phyloP scores from a whole-genome alignment of 2,329 filamentous ascomycete species.

The Leptographium radiaticola region DNA sequence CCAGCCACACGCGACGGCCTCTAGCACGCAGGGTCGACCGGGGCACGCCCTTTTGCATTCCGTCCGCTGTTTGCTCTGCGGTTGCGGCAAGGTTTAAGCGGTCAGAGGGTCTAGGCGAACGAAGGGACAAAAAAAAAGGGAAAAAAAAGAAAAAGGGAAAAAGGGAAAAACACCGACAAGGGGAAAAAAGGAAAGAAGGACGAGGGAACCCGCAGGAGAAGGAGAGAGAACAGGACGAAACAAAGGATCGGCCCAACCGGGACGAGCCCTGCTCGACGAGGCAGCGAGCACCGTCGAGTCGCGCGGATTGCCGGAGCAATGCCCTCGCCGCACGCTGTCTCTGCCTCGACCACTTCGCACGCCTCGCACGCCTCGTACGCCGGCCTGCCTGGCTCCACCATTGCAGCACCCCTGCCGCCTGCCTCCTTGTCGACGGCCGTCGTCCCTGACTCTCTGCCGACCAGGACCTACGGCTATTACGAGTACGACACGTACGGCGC shows the following conservation, averaged over 20 bases:
- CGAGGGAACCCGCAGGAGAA: background rate
- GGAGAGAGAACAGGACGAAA: background rate
- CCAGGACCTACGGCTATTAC: background rate
- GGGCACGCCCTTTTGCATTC: too few relatives aligned
- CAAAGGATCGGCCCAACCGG: background rate
- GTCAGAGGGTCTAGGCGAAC: background rate
- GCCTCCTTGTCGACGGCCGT: conserved; percentile 10
- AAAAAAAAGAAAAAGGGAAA: background rate
- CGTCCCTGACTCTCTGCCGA: conserved; percentile 2
- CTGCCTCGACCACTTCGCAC: conserved; percentile 6
- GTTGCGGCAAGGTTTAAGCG: too few relatives aligned
- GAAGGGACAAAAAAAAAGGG: background rate
- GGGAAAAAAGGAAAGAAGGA: background rate
- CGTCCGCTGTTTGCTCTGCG: too few relatives aligned
- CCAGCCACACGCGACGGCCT: background rate
- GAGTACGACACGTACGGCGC: background rate
- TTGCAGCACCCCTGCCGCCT: conserved; percentile 7
- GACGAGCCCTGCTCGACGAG: background rate
- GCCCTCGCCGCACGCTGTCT: conserved; percentile 8
- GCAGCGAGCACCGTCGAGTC: background rate
- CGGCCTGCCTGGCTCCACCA: conserved; percentile 3
- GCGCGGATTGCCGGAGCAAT: conserved; percentile 1
- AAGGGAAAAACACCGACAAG: background rate
- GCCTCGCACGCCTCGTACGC: background rate
- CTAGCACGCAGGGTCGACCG: too few relatives aligned